These are phyloP conservation scores for Ormosia emarginata DNA, from an alignment of 306 rosid species.

Conservation along the genomic window DNA sequence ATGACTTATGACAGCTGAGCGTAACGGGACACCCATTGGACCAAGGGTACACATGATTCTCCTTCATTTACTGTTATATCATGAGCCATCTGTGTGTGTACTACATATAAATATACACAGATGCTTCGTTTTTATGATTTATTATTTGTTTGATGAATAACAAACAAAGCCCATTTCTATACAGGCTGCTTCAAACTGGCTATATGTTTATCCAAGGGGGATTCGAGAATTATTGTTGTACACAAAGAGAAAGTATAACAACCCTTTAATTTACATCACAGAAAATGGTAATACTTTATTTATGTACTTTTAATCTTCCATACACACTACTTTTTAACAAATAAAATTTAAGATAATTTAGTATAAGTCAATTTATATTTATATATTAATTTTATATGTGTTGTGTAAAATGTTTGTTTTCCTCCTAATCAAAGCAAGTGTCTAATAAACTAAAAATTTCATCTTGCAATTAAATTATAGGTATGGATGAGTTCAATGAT, in stretches of 20 bases:
- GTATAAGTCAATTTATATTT: background rate
- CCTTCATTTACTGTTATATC: background rate
- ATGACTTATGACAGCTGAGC: constrained; percentile 25
- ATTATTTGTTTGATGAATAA: constrained; percentile 1
- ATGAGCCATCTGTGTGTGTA: background rate
- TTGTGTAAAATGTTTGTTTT: background rate
- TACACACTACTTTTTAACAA: background rate
- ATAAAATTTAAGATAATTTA: background rate
- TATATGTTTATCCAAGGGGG: constrained; percentile 55
- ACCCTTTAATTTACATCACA: constrained; percentile 60
- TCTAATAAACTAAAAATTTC: background rate
- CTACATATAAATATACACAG: background rate
- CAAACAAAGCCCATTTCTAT: background rate
- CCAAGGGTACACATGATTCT: constrained; percentile 20
- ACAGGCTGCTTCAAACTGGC: constrained; percentile 56
- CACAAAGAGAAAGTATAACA: constrained; percentile 41
- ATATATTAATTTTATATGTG: background rate
- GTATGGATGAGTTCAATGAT: constrained; percentile 52
- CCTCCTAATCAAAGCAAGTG: background rate
- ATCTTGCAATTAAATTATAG: constrained; percentile 24
- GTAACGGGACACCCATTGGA: constrained; percentile 25
- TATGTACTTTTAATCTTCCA: background rate
- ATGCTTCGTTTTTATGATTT: background rate
- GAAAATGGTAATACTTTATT: constrained; percentile 50
- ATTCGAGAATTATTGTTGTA: constrained; percentile 41